Base-by-base conservation (phyloP, 768 basidiomycete genomes). In the Russula dissimulans region DNA sequence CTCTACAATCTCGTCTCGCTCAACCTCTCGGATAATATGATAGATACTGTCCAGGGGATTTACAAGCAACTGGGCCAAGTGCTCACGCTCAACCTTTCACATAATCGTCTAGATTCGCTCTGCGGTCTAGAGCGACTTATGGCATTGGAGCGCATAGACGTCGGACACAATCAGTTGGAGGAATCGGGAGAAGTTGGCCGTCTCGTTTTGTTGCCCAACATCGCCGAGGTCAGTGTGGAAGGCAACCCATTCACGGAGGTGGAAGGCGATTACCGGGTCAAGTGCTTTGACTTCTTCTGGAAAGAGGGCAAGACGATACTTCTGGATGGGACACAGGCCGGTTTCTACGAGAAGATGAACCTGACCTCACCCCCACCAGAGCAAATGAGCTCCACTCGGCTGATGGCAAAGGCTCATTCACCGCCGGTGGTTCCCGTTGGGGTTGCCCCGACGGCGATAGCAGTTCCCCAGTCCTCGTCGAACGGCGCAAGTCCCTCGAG, bases 1-100 rank as follows among this genome's bases (percentile, higher is more conserved):
- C 81, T 99, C 26, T 82, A 85, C 68, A 88, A 86, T 63, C 87
- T 99, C 54, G 73, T 84, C 56, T 90, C 89, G n/a, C 85, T 99
- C 66, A 95, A 97, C 73, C 82, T 99, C n/a, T 80, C 90, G 15
- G 89, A 95, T 72, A 99, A 99, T 75, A 91, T 99, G 83, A 93
- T 99, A 66, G 93, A 95, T 70, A 94, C 95, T 17, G 87, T 98
- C 17, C 81, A 94, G 4, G 89, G 90, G 32, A 90, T 97, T 59
- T 89, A 93, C 68, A 81, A 81, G 41, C 82, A 84, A 54, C 79
- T 97, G 41, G 91, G 90, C 1, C 84, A 86, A 62, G 78, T 97
- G 29, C 76, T 86, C 17, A 77, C 79, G 6, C 77, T 98, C 67
- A 93, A 95, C 71, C 78, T 98, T 17, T 81, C 89, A 1, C 77